A percentile compares a stretch with the other conserved stretches of the same genome.
Conservation (phyloP, 2,329 filamentous ascomycete species). For the Ciborinia camelliae region DNA sequence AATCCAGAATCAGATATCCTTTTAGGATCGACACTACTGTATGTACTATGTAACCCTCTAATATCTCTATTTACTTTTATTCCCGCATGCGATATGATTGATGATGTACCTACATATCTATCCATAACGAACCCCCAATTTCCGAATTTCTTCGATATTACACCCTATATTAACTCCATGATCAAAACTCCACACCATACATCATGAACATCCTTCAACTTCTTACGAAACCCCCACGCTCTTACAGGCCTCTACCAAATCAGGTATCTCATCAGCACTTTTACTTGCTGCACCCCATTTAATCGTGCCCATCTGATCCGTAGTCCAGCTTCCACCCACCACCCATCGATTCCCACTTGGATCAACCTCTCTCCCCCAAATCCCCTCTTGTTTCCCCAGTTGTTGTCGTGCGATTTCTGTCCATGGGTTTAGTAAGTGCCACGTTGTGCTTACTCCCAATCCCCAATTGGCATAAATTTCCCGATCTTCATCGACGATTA, state of each 20-base stretch:
- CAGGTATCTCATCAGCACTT: constrained; percentile 52
- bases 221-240: constrained; percentile 16
- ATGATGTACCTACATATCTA: not conserved
- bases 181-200: not conserved
- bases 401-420: constrained; percentile 54
- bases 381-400: constrained; percentile 59
- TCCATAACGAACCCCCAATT: not conserved
- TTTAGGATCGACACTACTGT: not conserved
- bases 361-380: constrained; percentile 59
- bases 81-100: not conserved
- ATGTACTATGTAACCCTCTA: too few species aligned
- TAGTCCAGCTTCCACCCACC: constrained; percentile 53
- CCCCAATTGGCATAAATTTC: constrained; percentile 65
- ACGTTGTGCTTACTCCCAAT: constrained; percentile 57
- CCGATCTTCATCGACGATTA: constrained; percentile 60
- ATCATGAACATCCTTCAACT: not conserved
- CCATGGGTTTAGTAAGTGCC: constrained; percentile 60
- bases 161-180: not conserved
- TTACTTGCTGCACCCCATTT: constrained; percentile 50
- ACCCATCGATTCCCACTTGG: constrained; percentile 68
- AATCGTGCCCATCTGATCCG: constrained; percentile 42
- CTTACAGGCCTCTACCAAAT: constrained; percentile 49
- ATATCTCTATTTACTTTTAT: not conserved
- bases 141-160: not conserved
- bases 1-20: not conserved